Evolutionary conservation across 1,284 basidiomycete species (phyloP).

Genomic region (Rhodotorula sp.): DNA sequence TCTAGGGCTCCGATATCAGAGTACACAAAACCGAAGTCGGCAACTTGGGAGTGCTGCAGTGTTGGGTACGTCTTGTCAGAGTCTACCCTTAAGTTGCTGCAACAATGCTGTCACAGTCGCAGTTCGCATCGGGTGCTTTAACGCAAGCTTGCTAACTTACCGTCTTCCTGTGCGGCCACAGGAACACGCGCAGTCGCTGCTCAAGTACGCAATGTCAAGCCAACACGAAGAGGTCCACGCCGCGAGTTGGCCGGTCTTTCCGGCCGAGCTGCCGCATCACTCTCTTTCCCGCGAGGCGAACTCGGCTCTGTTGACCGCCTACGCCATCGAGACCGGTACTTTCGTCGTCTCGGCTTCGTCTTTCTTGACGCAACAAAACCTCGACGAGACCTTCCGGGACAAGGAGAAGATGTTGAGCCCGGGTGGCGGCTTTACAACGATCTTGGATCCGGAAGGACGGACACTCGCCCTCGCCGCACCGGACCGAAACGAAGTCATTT

Average conservation of each 20-base stretch:
- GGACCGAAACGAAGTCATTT: slow-evolving; percentile 3
- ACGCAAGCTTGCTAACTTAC: not conserved
- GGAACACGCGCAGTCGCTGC: slow-evolving; percentile 12
- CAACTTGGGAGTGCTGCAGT: slow-evolving; percentile 10
- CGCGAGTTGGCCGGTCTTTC: slow-evolving; percentile 19
- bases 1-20: slow-evolving; percentile 15
- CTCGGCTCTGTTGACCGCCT: slow-evolving; percentile 5
- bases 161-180: not conserved
- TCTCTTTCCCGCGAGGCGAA: slow-evolving; percentile 3
- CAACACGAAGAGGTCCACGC: slow-evolving; percentile 18
- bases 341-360: slow-evolving; percentile 17
- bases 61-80: slow-evolving; percentile 3
- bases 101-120: too few species aligned
- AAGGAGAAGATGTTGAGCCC: too few species aligned
- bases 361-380: slow-evolving; percentile 10
- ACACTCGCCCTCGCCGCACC: not conserved
- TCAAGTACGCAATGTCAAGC: slow-evolving; percentile 11
- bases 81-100: too few species aligned
- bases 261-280: slow-evolving; percentile 7
- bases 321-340: slow-evolving; percentile 13
- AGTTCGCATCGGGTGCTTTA: too few species aligned
- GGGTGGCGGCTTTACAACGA: not conserved
- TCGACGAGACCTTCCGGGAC: not conserved
- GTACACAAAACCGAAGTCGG: slow-evolving; percentile 19
- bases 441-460: slow-evolving; percentile 14